These are phyloP conservation scores for Aspergillus intermedius DNA, from an alignment of 2,329 filamentous ascomycete species.

Conservation along the genomic window DNA sequence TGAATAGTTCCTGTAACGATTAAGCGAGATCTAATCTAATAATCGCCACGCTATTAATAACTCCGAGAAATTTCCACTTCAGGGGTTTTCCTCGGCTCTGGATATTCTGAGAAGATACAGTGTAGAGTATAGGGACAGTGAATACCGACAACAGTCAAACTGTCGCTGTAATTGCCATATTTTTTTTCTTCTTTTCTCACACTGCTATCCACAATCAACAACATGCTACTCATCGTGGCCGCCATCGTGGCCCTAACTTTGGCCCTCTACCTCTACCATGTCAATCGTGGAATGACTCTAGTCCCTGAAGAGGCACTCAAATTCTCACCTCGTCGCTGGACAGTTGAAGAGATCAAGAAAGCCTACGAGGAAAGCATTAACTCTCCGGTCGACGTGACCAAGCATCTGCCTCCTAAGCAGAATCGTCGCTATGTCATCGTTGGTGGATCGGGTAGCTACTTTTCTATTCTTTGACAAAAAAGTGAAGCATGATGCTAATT, in stretches of 20 bases:
- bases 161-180: background rate
- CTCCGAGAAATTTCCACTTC: background rate
- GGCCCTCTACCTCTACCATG: slow-evolving; percentile 23
- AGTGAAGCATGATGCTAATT: background rate
- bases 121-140: background rate
- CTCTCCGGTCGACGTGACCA: slow-evolving; percentile 25
- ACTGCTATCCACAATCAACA: background rate
- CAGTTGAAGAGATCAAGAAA: slow-evolving; percentile 24
- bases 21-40: background rate
- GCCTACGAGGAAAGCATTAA: slow-evolving; percentile 25
- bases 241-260: background rate
- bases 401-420: slow-evolving; percentile 32
- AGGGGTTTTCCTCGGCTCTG: slow-evolving; percentile 9
- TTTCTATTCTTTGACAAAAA: background rate
- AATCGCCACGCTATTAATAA: background rate
- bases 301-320: slow-evolving; percentile 21
- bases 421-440: slow-evolving; percentile 34
- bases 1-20: background rate
- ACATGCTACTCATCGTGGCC: background rate
- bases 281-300: slow-evolving; percentile 21
- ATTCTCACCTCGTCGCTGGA: slow-evolving; percentile 27
- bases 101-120: background rate
- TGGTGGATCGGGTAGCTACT: slow-evolving; percentile 31
- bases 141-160: background rate
- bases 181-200: too few species aligned